Percentiles rank a stretch among this genome's conserved stretches.
These are phyloP conservation scores for Naganishia friedmannii DNA, from an alignment of 768 basidiomycete genomes.

Conservation along the genomic window DNA sequence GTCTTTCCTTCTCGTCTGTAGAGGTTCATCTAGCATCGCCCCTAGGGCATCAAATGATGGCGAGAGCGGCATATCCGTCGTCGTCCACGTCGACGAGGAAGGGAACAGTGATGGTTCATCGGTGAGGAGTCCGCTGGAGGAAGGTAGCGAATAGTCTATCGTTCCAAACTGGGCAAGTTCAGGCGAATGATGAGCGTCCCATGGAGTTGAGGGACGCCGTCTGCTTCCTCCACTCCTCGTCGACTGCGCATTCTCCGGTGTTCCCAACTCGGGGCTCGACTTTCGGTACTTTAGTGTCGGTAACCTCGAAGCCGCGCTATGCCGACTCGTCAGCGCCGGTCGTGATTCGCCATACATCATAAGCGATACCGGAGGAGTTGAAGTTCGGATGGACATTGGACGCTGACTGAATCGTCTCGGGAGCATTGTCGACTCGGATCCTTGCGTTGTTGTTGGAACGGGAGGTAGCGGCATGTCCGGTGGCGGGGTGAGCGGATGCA, in stretches of 20 bases:
- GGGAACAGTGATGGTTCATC: constrained; percentile 4
- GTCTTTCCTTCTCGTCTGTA: background rate
- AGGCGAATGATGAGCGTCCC: background rate
- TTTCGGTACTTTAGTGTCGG: constrained; percentile 12
- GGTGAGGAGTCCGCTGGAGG: background rate
- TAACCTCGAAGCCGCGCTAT: constrained; percentile 14
- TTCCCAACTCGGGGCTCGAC: constrained; percentile 9
- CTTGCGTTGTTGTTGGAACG: background rate
- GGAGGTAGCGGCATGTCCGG: constrained; percentile 15
- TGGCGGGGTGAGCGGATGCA: constrained; percentile 11
- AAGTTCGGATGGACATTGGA: background rate
- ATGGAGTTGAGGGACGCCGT: constrained; percentile 1
- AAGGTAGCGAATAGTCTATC: background rate
- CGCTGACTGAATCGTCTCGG: constrained; percentile 12
- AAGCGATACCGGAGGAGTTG: background rate
- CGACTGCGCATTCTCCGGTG: background rate
- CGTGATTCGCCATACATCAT: background rate
- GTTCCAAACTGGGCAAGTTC: background rate
- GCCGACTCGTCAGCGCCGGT: constrained; percentile 8
- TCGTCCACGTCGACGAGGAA: background rate
- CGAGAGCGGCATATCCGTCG: background rate
- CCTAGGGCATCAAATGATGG: constrained; percentile 15
- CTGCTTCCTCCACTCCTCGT: background rate
- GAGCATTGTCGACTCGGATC: background rate
- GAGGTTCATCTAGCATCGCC: background rate